Percentiles rank a stretch among this genome's conserved stretches.
Evolutionary conservation across 805 yeast genomes (phyloP).

Genomic region (Scheffersomyces spartinae): DNA sequence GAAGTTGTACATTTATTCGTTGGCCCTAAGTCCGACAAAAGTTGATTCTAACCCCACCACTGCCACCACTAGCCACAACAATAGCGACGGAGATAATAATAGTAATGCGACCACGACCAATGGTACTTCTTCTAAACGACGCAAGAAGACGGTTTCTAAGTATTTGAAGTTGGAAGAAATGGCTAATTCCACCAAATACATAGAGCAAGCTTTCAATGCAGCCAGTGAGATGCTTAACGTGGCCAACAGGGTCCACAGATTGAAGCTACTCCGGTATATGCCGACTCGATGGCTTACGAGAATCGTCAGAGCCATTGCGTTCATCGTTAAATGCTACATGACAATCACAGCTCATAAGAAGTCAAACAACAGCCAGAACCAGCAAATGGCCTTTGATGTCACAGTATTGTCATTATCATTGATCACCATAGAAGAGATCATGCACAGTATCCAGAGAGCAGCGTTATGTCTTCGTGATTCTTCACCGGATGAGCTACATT

Average conservation of each 20-base stretch:
- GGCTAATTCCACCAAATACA: slow-evolving; percentile 61
- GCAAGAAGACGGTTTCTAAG: slow-evolving; percentile 10
- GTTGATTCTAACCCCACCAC: slow-evolving; percentile 9
- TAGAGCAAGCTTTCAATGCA: slow-evolving; percentile 70
- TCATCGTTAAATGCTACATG: slow-evolving; percentile 74
- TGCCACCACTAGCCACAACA: slow-evolving; percentile 4
- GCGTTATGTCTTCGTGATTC: slow-evolving; percentile 71
- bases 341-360: slow-evolving; percentile 42
- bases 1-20: slow-evolving; percentile 70
- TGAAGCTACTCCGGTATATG: slow-evolving; percentile 58
- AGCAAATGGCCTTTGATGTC: slow-evolving; percentile 19
- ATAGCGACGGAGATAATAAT: slow-evolving; percentile 7
- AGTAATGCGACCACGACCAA: slow-evolving; percentile 10
- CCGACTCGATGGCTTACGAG: slow-evolving; percentile 91
- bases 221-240: slow-evolving; percentile 71
- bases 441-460: slow-evolving; percentile 54
- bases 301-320: slow-evolving; percentile 80
- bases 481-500: slow-evolving; percentile 80
- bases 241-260: slow-evolving; percentile 55
- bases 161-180: slow-evolving; percentile 55
- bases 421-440: slow-evolving; percentile 61
- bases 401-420: slow-evolving; percentile 48
- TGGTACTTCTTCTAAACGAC: neutral
- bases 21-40: slow-evolving; percentile 49
- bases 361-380: slow-evolving; percentile 9